Base-by-base conservation (phyloP, 495 filamentous ascomycete species). In the Massariosphaeria phaeospora region DNA sequence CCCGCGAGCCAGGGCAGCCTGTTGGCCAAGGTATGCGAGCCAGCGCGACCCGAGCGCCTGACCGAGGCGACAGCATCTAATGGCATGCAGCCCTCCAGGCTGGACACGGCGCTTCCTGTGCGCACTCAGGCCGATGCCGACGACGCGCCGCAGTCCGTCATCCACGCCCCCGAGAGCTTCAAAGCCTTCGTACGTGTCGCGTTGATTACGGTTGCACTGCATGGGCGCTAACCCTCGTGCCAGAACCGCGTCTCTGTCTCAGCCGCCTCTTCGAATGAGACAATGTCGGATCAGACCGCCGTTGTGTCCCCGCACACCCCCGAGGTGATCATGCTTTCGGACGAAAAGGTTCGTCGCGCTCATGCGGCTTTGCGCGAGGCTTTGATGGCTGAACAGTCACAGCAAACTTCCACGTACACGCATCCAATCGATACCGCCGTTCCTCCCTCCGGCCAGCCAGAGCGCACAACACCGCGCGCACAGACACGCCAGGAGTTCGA, bases 141-240 rank as follows among this genome's bases (percentile, higher is more conserved):
- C 48, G 79, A 83, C 55, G 72, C 74, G 46, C 79, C 87, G 20
- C 76, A 84, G 52, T 95, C 89, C 2, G 89, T 93, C 42, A 95
- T 95, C 62, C 89, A 94, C 72, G 88, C 85, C 18, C 89, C 89
- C 3, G 71, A 84, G 59, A 85, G 84, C 33, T 95, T 90, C 70
- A 76, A 79, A 43, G 76, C 78, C 48, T 91, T 91, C 78, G 86
- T 91, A 63, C 72, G 84, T 71, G 49, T 29, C 38, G 25, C 24
- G 6, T 34, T 35, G 47, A 70, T 74, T 17, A 63, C 59, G 45
- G 30, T 53, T 55, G 50, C 46, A 55, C 48, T 27, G 24, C 23
- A 33, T 42, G 65, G 43, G 58, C 51, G 54, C 48, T 39, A 41
- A 62, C 51, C 30, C 29, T 24, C 48, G 53, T 42, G 52, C 30